phyloP scores from a whole-genome alignment of 495 filamentous ascomycete species.

The Xylaria castorea region DNA sequence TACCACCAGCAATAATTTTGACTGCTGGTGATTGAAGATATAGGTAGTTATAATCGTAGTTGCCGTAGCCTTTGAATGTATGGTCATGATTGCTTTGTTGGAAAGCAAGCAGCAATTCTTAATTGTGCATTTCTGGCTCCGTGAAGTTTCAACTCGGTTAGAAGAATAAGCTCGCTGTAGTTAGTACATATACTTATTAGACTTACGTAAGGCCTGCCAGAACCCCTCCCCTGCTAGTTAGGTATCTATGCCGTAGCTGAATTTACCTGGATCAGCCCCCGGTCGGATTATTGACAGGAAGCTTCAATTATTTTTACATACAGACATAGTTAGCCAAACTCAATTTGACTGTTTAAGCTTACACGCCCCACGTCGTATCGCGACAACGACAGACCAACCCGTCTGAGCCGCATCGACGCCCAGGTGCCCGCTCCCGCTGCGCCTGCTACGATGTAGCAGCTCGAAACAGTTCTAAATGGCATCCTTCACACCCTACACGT shows the following conservation, averaged over 20 bases:
- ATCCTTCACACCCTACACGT: constrained; percentile 82
- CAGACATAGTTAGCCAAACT: not conserved
- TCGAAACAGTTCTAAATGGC: constrained; percentile 61
- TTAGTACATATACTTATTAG: too few species aligned
- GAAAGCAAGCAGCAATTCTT: not conserved
- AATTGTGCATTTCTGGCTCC: not conserved
- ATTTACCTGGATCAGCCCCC: not conserved
- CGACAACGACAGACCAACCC: not conserved
- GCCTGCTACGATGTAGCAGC: constrained; percentile 38
- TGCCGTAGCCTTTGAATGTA: not conserved
- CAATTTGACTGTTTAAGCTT: constrained; percentile 1
- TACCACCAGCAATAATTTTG: too few species aligned
- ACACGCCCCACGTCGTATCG: not conserved
- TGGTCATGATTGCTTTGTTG: not conserved
- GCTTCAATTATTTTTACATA: not conserved
- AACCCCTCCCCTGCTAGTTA: not conserved
- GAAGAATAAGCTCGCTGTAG: too few species aligned
- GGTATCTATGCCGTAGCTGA: too few species aligned
- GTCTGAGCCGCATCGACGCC: not conserved
- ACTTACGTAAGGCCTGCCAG: not conserved
- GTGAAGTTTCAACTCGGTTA: not conserved
- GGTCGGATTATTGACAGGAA: not conserved
- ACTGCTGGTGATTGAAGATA: not conserved
- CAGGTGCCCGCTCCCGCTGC: constrained; percentile 3
- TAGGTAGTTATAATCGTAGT: too few species aligned